phyloP scores from a whole-genome alignment of 2,329 filamentous ascomycete genomes.

The Stagonosporopsis cucurbitacearum region DNA sequence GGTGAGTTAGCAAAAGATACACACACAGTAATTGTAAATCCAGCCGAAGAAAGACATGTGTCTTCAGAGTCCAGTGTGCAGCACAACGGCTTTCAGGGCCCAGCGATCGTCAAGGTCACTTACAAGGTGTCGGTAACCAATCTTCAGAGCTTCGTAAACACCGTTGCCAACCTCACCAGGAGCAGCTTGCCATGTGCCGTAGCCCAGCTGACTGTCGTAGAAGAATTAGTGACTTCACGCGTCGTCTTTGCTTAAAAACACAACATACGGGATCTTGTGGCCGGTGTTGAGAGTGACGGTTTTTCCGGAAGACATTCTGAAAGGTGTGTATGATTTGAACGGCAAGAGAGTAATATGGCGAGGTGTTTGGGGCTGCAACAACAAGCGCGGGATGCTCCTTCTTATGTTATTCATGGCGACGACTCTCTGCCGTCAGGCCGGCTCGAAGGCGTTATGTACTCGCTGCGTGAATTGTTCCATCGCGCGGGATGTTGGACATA shows the following conservation, averaged over 20 bases:
- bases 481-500: conserved; percentile 20
- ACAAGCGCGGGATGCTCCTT: conserved; percentile 14
- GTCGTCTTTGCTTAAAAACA: background rate
- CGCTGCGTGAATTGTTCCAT: conserved; percentile 24
- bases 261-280: conserved; percentile 58
- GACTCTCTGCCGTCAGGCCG: conserved; percentile 16
- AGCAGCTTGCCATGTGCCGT: conserved; percentile 45
- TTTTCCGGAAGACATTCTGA: conserved; percentile 46
- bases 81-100: conserved; percentile 5
- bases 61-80: conserved; percentile 4
- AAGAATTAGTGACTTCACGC: conserved; percentile 10
- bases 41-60: background rate
- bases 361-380: background rate
- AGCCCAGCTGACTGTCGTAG: conserved; percentile 53
- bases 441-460: conserved; percentile 18
- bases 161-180: conserved; percentile 50
- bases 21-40: background rate
- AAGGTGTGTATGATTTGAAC: conserved; percentile 8
- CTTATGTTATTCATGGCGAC: conserved; percentile 24
- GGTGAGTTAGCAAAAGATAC: background rate
- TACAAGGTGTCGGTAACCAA: conserved; percentile 45
- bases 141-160: conserved; percentile 48
- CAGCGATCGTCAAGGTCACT: conserved; percentile 13
- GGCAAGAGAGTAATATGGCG: background rate
- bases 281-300: conserved; percentile 42